phyloP scores from a whole-genome alignment of 2,329 filamentous ascomycete genomes.

The Fusarium austroafricanum region DNA sequence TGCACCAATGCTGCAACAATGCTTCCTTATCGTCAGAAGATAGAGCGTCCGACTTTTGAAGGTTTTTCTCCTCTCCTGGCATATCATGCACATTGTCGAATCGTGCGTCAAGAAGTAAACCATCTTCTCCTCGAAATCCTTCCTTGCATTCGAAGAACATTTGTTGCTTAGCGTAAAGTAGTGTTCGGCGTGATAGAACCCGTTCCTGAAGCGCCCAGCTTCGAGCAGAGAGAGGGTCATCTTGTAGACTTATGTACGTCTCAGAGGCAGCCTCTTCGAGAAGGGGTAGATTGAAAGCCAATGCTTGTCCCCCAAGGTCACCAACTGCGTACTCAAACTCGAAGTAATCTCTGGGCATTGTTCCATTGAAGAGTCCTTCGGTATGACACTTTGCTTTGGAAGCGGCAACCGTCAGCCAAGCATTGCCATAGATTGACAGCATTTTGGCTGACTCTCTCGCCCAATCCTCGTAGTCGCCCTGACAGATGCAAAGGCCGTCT shows the following conservation, averaged over 20 bases:
- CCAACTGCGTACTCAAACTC: background rate
- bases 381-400: background rate
- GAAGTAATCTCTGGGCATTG: background rate
- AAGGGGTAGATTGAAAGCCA: background rate
- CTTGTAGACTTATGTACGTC: background rate
- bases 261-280: background rate
- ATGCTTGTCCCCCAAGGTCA: fast-evolving
- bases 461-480: constrained; percentile 8
- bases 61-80: too few relatives aligned
- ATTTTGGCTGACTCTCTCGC: background rate
- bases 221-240: background rate
- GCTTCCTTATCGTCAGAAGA: fast-evolving
- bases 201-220: constrained; percentile 6
- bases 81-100: background rate
- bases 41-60: too few relatives aligned
- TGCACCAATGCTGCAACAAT: background rate
- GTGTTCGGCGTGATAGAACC: background rate
- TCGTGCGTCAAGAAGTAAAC: background rate
- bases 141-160: constrained; percentile 1
- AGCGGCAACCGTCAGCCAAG: background rate
- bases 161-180: background rate
- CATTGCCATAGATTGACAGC: background rate
- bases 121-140: background rate
- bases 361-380: background rate
- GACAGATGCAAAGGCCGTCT: constrained; percentile 12